Conservation (phyloP, 106 monocot species). For the Dioscorea zingiberensis region DNA sequence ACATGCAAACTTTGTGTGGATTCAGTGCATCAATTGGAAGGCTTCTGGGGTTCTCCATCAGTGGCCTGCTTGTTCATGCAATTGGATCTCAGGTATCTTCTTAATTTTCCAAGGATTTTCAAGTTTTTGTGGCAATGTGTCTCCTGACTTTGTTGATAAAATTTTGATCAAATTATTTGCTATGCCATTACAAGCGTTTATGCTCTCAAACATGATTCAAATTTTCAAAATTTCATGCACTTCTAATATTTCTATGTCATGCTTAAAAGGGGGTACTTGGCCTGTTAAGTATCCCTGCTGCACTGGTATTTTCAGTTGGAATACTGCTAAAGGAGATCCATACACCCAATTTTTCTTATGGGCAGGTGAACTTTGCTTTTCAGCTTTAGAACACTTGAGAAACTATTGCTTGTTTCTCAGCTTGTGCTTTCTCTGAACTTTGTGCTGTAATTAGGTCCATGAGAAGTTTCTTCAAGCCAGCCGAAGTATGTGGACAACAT, state of each 20-base stretch:
- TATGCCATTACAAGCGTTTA: neutral
- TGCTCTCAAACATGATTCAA: neutral
- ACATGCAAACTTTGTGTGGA: slow-evolving; percentile 83
- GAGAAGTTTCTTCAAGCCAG: slow-evolving; percentile 55
- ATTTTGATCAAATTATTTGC: neutral
- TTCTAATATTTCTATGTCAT: neutral
- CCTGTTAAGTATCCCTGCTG: slow-evolving; percentile 57
- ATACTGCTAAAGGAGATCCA: slow-evolving; percentile 44
- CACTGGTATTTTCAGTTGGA: slow-evolving; percentile 49
- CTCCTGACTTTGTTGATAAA: no score
- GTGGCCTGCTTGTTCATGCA: slow-evolving; percentile 64
- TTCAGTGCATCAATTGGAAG: slow-evolving; percentile 64
- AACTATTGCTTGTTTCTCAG: neutral
- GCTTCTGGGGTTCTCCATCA: slow-evolving; percentile 63
- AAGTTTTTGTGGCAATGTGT: no score
- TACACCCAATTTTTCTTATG: slow-evolving; percentile 38
- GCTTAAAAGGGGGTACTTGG: slow-evolving; percentile 64
- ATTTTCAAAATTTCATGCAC: neutral
- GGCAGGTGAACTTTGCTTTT: slow-evolving; percentile 27
- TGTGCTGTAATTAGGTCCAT: slow-evolving; percentile 33
- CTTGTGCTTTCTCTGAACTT: neutral
- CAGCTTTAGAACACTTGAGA: neutral
- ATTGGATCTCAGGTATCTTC: slow-evolving; percentile 58
- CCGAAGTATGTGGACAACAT: slow-evolving; percentile 50
- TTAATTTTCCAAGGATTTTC: neutral